Evolutionary conservation across 768 basidiomycete species (phyloP), one percentile per base, ranked within the genome.

Genomic region (Suillus occidentalis): DNA sequence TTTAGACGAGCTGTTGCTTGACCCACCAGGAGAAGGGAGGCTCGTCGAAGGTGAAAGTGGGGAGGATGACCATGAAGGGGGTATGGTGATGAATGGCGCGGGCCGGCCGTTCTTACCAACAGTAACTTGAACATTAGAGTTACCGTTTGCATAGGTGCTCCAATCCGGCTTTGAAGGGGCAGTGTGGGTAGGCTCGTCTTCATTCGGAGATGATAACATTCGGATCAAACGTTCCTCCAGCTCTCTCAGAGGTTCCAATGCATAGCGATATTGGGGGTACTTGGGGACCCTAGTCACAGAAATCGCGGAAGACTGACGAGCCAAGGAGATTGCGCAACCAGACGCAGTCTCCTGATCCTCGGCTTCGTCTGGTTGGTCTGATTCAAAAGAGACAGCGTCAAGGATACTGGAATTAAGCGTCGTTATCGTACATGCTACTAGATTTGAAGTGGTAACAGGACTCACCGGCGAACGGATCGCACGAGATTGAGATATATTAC

Each of bases 401-500:
- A 92, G 79, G 63, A 92, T 92, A 66, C 91, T 90, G 64, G 12
- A 64, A 61, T 49, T n/a, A 45, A 42, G 68, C 14, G 55, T 42
- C 18, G 20, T 68, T 14, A 58, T 25, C 50, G 52, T 12, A 39
- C 16, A 55, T 55, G 18, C 14, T 28, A 36, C 3, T 18, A 6
- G 16, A 62, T 50, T 22, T 34, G 37, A 22, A n/a, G 31, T 71
- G 34, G 65, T 37, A 39, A 63, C 56, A 28, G 63, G 52, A 76
- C 82, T 67, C 73, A 88, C 89, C 89, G 86, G 71, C 88, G 87
- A 70, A 94, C 79, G 66, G 92, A 94, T 73, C 89, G 88, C 65
- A 94, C 89, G 67, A 95, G 82, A 77, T 95, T 95, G 66, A 94
- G 84, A 78, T 94, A 95, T 71, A 95, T 90, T 69, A 95, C 92